A percentile compares a stretch with the other conserved stretches of the same genome.
phyloP scores from a whole-genome alignment of 306 rosid species.

The Prunus persica region DNA sequence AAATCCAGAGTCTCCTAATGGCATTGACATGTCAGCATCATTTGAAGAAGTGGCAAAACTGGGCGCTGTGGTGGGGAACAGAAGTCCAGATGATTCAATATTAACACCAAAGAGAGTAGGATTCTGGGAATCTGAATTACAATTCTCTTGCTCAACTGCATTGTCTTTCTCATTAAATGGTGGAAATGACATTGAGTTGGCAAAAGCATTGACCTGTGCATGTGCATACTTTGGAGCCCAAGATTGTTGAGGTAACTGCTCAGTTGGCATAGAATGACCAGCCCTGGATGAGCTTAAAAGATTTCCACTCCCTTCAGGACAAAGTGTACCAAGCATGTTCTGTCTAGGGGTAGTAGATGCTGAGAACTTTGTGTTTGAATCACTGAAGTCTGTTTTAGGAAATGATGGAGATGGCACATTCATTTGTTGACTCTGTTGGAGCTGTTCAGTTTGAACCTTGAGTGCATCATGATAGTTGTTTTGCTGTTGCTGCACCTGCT shows the following conservation, averaged over 20 bases:
- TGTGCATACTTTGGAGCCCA: conserved; percentile 53
- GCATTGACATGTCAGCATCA: conserved; percentile 52
- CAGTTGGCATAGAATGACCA: conserved; percentile 53
- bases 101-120: conserved; percentile 68
- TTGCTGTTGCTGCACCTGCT: conserved; percentile 56
- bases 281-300: conserved; percentile 53
- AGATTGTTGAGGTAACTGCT: conserved; percentile 64
- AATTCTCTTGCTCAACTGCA: conserved; percentile 43
- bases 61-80: conserved; percentile 64
- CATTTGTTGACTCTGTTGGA: conserved; percentile 64
- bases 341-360: conserved; percentile 50
- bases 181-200: conserved; percentile 54
- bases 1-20: conserved; percentile 66
- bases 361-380: conserved; percentile 54
- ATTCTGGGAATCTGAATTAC: conserved; percentile 57
- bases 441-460: conserved; percentile 55
- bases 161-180: conserved; percentile 57
- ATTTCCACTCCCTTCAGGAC: conserved; percentile 65
- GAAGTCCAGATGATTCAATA: conserved; percentile 82
- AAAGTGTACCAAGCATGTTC: conserved; percentile 51
- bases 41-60: conserved; percentile 46
- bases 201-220: conserved; percentile 47
- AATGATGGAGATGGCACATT: conserved; percentile 63
- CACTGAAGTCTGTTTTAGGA: conserved; percentile 55
- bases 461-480: conserved; percentile 48